Evolutionary conservation across 768 basidiomycete species (phyloP), one percentile per base, ranked within the genome.

Genomic region (Kwoniella sp.): DNA sequence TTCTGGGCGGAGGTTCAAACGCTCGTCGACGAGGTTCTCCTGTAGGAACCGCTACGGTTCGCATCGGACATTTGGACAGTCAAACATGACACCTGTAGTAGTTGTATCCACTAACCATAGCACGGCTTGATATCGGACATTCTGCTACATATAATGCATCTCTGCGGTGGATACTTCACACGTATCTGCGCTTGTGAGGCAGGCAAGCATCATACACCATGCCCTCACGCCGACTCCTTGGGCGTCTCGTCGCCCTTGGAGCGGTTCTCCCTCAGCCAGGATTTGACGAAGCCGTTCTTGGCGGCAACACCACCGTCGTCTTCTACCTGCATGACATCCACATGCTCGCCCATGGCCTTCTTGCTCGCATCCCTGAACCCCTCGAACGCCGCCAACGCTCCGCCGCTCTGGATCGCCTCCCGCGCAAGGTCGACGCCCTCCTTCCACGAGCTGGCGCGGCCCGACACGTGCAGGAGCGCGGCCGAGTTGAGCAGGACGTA

Each of bases 401-500:
- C 71, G 0, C 79, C 79, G 23, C 60, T 61, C 37, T 62, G 54
- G 25, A 79, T 68, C 32, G 75, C 76, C 62, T 75, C 74, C 60
- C 79, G 76, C 22, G 89, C 91, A 57, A 86, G 62, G 53, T 76
- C 73, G 0, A 86, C 83, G 2, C 89, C 91, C 15, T 89, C 80
- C 61, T 79, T 79, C 67, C 81, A 89, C 64, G 82, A 80, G 27
- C 70, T 70, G 19, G 86, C 89, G 38, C 85, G 51, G 5, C 90
- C 91, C 5, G 88, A 84, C 3, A 96, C 83, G 23, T 91, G 84
- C 34, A 99, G 76, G 50, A 98, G 71, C 12, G 90, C 92, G 4
- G 90, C 84, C 2, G 92, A 82, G 65, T 99, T 96, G 76, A 98
- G 76, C 53, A 91, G 76, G 54, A 98, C 88, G 70, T 91, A 98